Base-by-base conservation (phyloP, 257 asterid genomes). In the Eucommia ulmoides region DNA sequence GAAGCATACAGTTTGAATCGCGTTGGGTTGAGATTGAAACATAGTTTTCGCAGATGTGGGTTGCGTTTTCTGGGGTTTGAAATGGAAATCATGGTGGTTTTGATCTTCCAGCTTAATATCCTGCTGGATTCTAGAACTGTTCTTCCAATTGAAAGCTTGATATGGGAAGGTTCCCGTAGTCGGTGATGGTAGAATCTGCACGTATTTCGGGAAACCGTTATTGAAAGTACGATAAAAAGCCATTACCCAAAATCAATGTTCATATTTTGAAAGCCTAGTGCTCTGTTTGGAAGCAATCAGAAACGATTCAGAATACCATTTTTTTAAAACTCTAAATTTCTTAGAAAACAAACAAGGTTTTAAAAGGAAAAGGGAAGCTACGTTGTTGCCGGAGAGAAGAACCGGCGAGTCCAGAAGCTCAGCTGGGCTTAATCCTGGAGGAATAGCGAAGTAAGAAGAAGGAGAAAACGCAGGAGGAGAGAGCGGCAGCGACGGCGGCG, bases 141-240 rank as follows among this genome's bases (percentile, higher is more conserved):
- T 73, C 55, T 68, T 74, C 97, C 89, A 77, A 42, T 74, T 63
- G 63, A 66, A 77, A 19, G 53, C 63, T 25, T 59, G 83, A 49
- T 58, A 16, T 7, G 88, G 87, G 56, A 77, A 84, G 44, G 54
- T 60, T 50, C 94, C 97, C 2, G 97, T 88, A 0, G 97, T 88
- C 19, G 97, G 95, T 55, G 97, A 88, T 24, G 88, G 87, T 64
- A 88, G 68, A 61, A 79, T 45, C 97, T 88, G 97, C 72, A 66
- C 9, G 20, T 14, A 50, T 42, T 3, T 21, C 3, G 19, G 3
- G 6, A 5, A 42, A 42, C 11, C 2, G 2, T 4, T 4, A 35
- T 15, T 11, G 11, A 35, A 18, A 4, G n/a, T 10, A 11, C 2
- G 11, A 15, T 18, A 35, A 11, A 9, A 35, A 35, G 15, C n/a